Conservation (phyloP, 75 land plant species). For the Larix kaempferi region DNA sequence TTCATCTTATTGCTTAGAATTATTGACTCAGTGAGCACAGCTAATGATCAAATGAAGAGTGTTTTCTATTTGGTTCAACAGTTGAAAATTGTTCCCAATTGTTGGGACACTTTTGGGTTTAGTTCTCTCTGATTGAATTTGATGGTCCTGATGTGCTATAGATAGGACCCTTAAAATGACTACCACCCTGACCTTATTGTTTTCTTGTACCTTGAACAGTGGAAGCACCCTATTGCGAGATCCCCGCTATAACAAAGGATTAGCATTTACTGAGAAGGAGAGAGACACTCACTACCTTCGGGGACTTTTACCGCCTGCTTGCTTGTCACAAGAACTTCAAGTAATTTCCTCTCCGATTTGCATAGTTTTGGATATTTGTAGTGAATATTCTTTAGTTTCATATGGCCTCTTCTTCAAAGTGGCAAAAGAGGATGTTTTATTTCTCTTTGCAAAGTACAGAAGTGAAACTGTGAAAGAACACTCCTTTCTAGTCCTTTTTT, state of each 20-base stretch:
- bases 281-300: slow-evolving; percentile 82
- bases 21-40: too few species aligned
- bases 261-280: slow-evolving; percentile 83
- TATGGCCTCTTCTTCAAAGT: background rate
- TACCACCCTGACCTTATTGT: background rate
- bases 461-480: background rate
- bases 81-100: too few species aligned
- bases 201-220: slow-evolving; percentile 24
- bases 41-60: too few species aligned
- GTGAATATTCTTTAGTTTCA: background rate
- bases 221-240: slow-evolving; percentile 80
- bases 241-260: slow-evolving; percentile 90
- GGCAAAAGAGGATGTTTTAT: background rate
- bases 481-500: too few species aligned
- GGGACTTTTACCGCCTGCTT: slow-evolving; percentile 84
- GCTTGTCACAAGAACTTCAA: slow-evolving; percentile 82
- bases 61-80: too few species aligned
- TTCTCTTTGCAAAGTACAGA: background rate
- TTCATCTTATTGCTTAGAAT: too few species aligned
- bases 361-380: too few species aligned
- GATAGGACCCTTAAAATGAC: background rate
- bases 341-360: slow-evolving; percentile 19
- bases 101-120: too few species aligned
- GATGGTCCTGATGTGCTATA: background rate
- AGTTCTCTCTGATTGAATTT: background rate